Evolutionary conservation across 305 asterid genomes (phyloP).

Genomic region (Solanum chacoense): DNA sequence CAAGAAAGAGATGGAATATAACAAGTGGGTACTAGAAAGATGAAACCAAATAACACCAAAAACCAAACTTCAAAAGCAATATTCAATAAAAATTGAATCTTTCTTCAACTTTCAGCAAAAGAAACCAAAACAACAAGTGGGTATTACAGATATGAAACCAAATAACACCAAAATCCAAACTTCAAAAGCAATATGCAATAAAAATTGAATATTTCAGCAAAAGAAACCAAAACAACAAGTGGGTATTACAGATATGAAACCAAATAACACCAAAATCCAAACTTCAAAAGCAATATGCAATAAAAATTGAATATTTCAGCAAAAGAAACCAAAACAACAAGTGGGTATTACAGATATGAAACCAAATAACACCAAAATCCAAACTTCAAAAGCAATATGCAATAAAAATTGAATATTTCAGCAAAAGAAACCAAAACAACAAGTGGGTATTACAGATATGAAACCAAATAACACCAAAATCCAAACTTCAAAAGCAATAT

Average conservation of each 20-base stretch:
- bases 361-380: not conserved
- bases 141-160: not conserved
- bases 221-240: not conserved
- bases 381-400: not conserved
- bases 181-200: not conserved
- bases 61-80: not conserved
- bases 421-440: not conserved
- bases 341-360: not conserved
- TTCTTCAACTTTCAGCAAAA: not conserved
- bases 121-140: not conserved
- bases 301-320: not conserved
- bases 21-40: not conserved
- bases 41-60: not conserved
- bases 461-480: not conserved
- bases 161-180: not conserved
- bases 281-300: not conserved
- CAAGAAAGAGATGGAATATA: not conserved
- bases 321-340: not conserved
- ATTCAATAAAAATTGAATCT: not conserved
- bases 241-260: not conserved
- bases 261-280: not conserved
- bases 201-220: not conserved
- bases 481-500: not conserved
- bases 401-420: not conserved
- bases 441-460: not conserved